phyloP scores from a whole-genome alignment of 2,329 filamentous ascomycete genomes.

The Esteya vermicola region DNA sequence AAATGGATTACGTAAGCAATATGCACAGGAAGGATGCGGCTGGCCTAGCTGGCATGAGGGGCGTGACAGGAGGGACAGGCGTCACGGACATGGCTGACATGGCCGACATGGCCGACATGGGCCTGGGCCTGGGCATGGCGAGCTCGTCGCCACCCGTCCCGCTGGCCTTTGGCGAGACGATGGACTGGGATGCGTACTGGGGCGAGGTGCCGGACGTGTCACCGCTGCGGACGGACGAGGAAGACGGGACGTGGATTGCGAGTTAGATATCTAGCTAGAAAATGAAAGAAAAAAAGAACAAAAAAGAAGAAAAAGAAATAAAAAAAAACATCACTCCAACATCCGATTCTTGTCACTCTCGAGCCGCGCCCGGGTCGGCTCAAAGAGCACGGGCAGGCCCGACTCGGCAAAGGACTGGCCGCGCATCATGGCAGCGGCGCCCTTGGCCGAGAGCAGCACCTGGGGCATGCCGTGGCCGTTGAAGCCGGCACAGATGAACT shows the following conservation, averaged over 20 bases:
- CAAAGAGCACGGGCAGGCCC: background rate
- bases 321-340: background rate
- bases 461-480: constrained; percentile 37
- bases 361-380: background rate
- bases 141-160: background rate
- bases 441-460: constrained; percentile 25
- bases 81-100: background rate
- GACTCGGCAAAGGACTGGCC: background rate
- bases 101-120: background rate
- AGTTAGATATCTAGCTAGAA: too few relatives aligned
- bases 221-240: background rate
- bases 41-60: too few relatives aligned
- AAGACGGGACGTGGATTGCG: background rate
- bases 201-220: background rate
- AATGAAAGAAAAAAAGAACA: background rate
- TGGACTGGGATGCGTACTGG: constrained; percentile 3
- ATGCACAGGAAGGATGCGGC: too few relatives aligned
- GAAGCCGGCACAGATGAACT: constrained; percentile 33
- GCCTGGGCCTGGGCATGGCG: too few relatives aligned
- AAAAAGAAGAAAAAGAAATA: background rate
- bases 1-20: too few relatives aligned
- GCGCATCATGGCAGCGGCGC: constrained; percentile 22
- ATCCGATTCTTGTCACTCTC: background rate
- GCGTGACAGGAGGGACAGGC: too few relatives aligned
- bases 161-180: background rate